Evolutionary conservation across 108 stramenopile genomes (phyloP).

Genomic region (Cyclotella distinguenda): DNA sequence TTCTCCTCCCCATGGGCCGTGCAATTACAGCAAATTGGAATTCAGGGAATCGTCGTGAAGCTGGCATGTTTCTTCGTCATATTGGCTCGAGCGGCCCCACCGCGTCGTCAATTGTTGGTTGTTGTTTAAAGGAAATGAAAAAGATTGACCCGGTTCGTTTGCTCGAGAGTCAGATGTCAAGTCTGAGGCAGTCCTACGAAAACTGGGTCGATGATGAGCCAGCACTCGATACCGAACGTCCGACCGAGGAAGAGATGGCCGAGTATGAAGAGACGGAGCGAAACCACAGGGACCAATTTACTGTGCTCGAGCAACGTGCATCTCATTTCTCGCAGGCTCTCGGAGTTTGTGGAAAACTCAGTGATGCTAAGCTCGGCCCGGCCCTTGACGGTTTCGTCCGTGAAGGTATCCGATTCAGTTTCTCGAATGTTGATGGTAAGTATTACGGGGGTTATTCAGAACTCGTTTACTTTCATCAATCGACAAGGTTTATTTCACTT

Average conservation of each 20-base stretch:
- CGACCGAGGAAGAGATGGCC: constrained; percentile 75
- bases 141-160: constrained; percentile 79
- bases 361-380: constrained; percentile 49
- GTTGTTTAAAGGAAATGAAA: constrained; percentile 52
- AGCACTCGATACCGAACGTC: constrained; percentile 55
- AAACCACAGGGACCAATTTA: constrained; percentile 52
- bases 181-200: constrained; percentile 69
- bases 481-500: background rate
- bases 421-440: constrained; percentile 55
- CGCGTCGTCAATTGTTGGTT: constrained; percentile 49
- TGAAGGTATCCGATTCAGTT: constrained; percentile 82
- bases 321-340: constrained; percentile 64
- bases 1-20: constrained; percentile 68
- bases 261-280: constrained; percentile 58
- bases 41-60: constrained; percentile 76
- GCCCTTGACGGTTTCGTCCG: constrained; percentile 72
- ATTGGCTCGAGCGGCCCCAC: constrained; percentile 55
- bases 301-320: constrained; percentile 60
- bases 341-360: constrained; percentile 68
- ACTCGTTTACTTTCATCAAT: background rate
- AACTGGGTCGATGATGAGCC: constrained; percentile 77
- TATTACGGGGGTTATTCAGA: no score
- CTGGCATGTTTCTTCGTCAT: constrained; percentile 68
- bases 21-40: constrained; percentile 68
- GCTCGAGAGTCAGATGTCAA: constrained; percentile 87